Percentiles rank a stretch among this genome's conserved stretches.
phyloP scores from a whole-genome alignment of 192 early-diverging fungal genomes.

The Entomortierella beljakovae region DNA sequence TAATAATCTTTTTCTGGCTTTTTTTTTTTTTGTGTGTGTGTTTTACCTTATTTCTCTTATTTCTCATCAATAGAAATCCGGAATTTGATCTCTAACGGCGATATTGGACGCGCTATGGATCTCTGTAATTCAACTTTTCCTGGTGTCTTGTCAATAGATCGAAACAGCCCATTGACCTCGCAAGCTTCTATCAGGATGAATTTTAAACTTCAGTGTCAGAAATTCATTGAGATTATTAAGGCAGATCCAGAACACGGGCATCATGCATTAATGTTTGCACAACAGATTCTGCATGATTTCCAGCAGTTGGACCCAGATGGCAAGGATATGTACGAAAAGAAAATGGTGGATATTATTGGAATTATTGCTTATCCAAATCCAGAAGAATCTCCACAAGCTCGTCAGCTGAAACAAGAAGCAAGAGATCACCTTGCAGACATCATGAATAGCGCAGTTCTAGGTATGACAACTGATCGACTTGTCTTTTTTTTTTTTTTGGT shows the following conservation, averaged over 20 bases:
- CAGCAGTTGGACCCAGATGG: slow-evolving; percentile 29
- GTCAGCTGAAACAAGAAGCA: slow-evolving; percentile 62
- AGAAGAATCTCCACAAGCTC: slow-evolving; percentile 61
- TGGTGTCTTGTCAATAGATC: slow-evolving; percentile 47
- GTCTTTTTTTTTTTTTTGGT: neutral
- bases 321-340: slow-evolving; percentile 54
- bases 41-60: neutral
- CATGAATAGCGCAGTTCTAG: slow-evolving; percentile 73
- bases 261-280: slow-evolving; percentile 73
- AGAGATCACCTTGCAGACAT: slow-evolving; percentile 68
- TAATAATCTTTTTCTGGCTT: neutral
- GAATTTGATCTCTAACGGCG: slow-evolving; percentile 57
- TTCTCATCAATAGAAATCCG: slow-evolving; percentile 56
- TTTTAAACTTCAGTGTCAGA: slow-evolving; percentile 73
- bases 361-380: slow-evolving; percentile 76
- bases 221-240: slow-evolving; percentile 72
- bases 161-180: slow-evolving; percentile 44
- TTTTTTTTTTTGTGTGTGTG: too few species aligned
- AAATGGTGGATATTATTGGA: slow-evolving; percentile 61
- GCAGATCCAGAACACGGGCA: slow-evolving; percentile 35
- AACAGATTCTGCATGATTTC: slow-evolving; percentile 62
- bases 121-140: slow-evolving; percentile 54
- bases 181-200: slow-evolving; percentile 58
- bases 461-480: too few species aligned
- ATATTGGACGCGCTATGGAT: slow-evolving; percentile 50